Conservation (phyloP, 257 asterid genomes). For the Gentiana straminea region DNA sequence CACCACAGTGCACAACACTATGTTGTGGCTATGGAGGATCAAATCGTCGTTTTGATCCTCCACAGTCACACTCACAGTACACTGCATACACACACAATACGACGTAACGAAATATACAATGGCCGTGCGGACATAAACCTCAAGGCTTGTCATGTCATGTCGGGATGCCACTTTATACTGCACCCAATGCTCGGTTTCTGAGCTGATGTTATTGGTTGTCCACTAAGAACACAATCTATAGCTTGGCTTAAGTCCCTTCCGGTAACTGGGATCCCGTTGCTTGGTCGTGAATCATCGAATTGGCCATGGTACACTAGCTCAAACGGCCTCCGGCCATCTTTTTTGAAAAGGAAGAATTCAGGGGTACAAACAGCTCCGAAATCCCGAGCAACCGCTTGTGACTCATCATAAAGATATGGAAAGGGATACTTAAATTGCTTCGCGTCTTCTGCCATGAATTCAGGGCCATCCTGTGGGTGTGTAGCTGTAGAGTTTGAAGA, state of each 20-base stretch:
- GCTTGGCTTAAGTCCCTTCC: conserved; percentile 95
- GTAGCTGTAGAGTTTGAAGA: conserved; percentile 72
- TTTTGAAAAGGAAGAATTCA: conserved; percentile 80
- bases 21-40: too few relatives aligned
- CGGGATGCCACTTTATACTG: conserved; percentile 90
- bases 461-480: conserved; percentile 97
- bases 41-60: too few relatives aligned
- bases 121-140: too few relatives aligned
- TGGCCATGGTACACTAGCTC: conserved; percentile 93
- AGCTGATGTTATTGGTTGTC: conserved; percentile 53
- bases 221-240: conserved; percentile 65
- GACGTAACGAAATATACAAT: too few relatives aligned
- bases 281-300: conserved; percentile 87
- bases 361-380: conserved; percentile 96
- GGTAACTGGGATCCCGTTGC: conserved; percentile 45
- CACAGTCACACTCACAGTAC: too few relatives aligned
- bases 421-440: conserved; percentile 57
- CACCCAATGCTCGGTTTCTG: conserved; percentile 90
- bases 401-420: conserved; percentile 88
- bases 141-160: conserved; percentile 1
- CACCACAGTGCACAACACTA: too few relatives aligned
- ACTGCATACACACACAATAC: too few relatives aligned
- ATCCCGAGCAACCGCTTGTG: conserved; percentile 78
- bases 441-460: conserved; percentile 82
- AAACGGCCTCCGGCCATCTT: conserved; percentile 96